Base-by-base conservation (phyloP, 768 basidiomycete species). In the Coprinellus micaceus region DNA sequence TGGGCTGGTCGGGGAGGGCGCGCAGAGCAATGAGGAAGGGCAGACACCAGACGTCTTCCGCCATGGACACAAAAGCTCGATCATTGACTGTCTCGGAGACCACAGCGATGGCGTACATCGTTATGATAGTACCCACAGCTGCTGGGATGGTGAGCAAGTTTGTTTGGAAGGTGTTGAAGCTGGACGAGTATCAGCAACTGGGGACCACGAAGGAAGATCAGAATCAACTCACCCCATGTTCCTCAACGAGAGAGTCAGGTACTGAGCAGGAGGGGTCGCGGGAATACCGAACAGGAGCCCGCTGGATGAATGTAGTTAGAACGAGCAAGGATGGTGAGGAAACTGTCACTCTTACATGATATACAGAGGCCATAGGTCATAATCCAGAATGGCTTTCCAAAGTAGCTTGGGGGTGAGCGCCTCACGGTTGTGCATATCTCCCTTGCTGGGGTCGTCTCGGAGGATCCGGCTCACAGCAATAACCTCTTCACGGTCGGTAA, bases 361-460 rank as follows among this genome's bases (percentile, higher is more conserved):
- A 63, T 88, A 88, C 21, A 87, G 47, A 0, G 85, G 85, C 84
- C 85, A 87, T 11, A 86, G 67, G 61, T 85, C 84, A 54, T 79
- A 86, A 63, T 88, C 85, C 36, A 75, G 77, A 7, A 84, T 49
- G 0, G 83, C 81, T 7, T 66, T 69, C 79, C 81, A 85, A 3
- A 86, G 64, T 4, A 78, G 72, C 60, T 71, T 74, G 6, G 75
- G 33, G 0, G 78, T 73, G 12, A 88, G 63, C 0, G 79, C 83
- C 67, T 88, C 79, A 43, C 86, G 81, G 58, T 88, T 88, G 67
- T 86, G 84, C 86, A 88, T 85, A 56, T 84, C 83, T 1, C 80
- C 80, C 70, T 84, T 85, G 9, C 77, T 75, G 2, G 84, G 84
- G 63, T 86, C 84, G 64, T 86, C 85, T 6, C 85, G 75, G 19